Base-by-base conservation (phyloP, 345 rosid species). In the Hibiscus tridactylites region DNA sequence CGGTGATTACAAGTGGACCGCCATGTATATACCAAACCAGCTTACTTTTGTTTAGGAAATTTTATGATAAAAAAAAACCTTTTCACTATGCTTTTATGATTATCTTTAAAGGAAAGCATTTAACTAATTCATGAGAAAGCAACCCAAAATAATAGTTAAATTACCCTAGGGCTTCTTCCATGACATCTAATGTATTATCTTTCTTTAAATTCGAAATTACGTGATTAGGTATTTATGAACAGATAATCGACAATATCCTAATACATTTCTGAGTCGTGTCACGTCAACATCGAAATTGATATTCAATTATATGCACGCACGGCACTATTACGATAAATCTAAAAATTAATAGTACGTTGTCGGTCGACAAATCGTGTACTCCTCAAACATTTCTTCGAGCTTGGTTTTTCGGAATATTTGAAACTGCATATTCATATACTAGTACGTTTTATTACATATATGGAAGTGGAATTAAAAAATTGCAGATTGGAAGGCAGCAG, bases 1-100 rank as follows among this genome's bases (percentile, higher is more conserved):
- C 58, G 26, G 57, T 67, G 71, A 47, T 19, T 9, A 19, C 28
- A 26, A 67, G 71, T 66, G 57, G 70, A 66, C 57, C 70, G 24
- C 7, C 9, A 37, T 37, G 4, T 17, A 3, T 17, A 47, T 49
- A 28, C 24, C 39, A 16, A 49, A 15, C 58, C 58, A 64, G 4
- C 50, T 47, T 5, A 13, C 39, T 7, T 15, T 47, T 13, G 11
- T 65, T 46, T 65, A 46, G n/a, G 24, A 31, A 31, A 15, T 33
- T 33, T 33, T 1, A 15, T 61, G 44, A 44, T 24, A 46, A 6
- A 2, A 31, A 9, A 31, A 9, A 65, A 21, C 21, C 7, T 13
- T 44, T 66, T 66, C 57, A 66, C 57, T 24, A 59, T 59, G 57
- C 70, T 47, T 65, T 53, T 53, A 17, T 53, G 28, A 26, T 24